Evolutionary conservation across 2,329 filamentous ascomycete genomes (phyloP).

Genomic region (Sordariomycetes sp.): DNA sequence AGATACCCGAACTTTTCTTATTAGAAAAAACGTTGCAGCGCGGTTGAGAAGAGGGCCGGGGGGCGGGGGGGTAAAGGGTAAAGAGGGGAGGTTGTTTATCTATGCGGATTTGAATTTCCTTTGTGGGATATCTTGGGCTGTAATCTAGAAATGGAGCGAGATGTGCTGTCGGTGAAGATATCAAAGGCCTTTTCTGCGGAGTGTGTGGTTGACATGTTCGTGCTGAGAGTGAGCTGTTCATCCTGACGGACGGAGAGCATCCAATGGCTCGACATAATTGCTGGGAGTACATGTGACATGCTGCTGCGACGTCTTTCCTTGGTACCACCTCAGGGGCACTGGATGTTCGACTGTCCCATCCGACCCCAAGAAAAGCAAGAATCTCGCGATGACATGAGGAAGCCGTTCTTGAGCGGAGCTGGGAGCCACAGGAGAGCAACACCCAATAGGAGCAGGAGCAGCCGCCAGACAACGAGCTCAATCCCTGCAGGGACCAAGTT

Average conservation of each 20-base stretch:
- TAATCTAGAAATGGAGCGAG: neutral
- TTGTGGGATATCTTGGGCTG: neutral
- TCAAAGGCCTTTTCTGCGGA: neutral
- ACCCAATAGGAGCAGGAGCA: neutral
- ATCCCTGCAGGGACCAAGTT: neutral
- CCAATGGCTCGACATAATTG: too few species aligned
- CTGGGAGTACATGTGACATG: too few species aligned
- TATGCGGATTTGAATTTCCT: neutral
- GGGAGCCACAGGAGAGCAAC: neutral
- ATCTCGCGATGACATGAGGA: too few species aligned
- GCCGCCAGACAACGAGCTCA: neutral
- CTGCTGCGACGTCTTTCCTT: too few species aligned
- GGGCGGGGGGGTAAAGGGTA: too few species aligned
- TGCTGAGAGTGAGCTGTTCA: neutral
- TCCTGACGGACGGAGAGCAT: neutral
- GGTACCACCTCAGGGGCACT: too few species aligned
- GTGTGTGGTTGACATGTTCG: neutral
- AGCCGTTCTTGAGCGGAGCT: neutral
- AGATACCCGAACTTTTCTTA: constrained; percentile 3
- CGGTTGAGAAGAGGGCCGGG: neutral
- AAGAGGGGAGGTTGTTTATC: neutral
- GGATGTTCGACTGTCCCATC: too few species aligned
- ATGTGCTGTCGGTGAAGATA: neutral
- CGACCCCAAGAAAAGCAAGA: too few species aligned
- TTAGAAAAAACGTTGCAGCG: neutral